Evolutionary conservation across 2,329 filamentous ascomycete genomes (phyloP).

Genomic region (Pseudogymnoascus sp.): DNA sequence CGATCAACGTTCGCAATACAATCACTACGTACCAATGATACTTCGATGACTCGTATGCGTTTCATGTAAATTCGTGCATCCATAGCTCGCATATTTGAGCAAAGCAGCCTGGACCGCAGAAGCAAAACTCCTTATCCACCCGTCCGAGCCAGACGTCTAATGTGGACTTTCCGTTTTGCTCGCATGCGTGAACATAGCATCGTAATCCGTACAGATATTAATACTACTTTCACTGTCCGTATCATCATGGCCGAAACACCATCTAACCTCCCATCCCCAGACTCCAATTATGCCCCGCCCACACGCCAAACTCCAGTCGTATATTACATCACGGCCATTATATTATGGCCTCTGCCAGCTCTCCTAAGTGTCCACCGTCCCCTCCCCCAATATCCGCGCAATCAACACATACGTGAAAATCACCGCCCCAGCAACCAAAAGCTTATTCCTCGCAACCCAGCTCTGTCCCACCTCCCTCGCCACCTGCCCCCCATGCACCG

Average conservation of each 20-base stretch:
- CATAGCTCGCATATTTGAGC: not conserved
- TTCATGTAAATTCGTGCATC: not conserved
- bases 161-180: not conserved
- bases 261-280: not conserved
- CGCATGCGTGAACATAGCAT: not conserved
- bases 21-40: constrained; percentile 2
- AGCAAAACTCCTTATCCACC: not conserved
- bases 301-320: constrained; percentile 3
- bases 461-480: constrained; percentile 68
- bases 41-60: not conserved
- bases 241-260: not conserved
- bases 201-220: constrained; percentile 1
- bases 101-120: not conserved
- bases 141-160: not conserved
- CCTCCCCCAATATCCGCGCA: constrained; percentile 53
- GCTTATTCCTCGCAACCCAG: constrained; percentile 74
- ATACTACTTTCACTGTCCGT: not conserved
- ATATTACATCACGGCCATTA: not conserved
- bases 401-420: constrained; percentile 79
- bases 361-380: constrained; percentile 8
- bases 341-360: not conserved
- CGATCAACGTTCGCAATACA: constrained; percentile 9
- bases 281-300: not conserved
- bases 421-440: constrained; percentile 58
- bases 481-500: constrained; percentile 73